phyloP scores from a whole-genome alignment of 495 filamentous ascomycete genomes.

The Neurospora sp. region DNA sequence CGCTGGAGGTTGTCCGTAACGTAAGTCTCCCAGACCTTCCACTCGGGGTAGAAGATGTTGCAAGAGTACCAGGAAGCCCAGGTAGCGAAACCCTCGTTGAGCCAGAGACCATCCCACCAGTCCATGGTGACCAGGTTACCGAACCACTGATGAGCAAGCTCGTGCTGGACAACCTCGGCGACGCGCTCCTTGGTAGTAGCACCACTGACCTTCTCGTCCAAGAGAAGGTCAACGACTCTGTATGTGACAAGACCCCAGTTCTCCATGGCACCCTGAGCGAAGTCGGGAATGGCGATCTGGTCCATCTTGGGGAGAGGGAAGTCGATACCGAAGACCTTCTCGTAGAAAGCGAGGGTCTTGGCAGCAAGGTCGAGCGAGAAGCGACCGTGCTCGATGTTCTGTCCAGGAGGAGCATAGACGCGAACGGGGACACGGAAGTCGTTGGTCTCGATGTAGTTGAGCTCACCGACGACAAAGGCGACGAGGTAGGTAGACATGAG shows the following conservation, averaged over 20 bases:
- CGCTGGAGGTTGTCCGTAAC: conserved; percentile 85
- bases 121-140: conserved; percentile 99
- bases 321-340: conserved; percentile 61
- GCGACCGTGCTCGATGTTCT: conserved; percentile 54
- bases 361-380: conserved; percentile 63
- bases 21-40: conserved; percentile 97
- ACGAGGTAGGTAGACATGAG: conserved; percentile 72
- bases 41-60: conserved; percentile 88
- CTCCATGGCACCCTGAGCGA: conserved; percentile 92
- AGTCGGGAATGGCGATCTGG: conserved; percentile 95
- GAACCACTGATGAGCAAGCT: conserved; percentile 98
- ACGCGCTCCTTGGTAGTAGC: conserved; percentile 90
- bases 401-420: conserved; percentile 55
- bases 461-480: conserved; percentile 66
- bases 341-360: conserved; percentile 59
- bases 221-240: conserved; percentile 79
- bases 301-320: conserved; percentile 86
- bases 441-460: conserved; percentile 65
- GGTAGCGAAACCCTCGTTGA: conserved; percentile 96
- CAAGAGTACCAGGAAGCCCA: conserved; percentile 71
- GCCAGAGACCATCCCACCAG: conserved; percentile 98
- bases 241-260: conserved; percentile 98
- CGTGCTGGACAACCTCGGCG: conserved; percentile 91
- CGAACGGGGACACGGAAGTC: conserved; percentile 64
- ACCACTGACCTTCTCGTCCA: conserved; percentile 85